Percentiles rank a stretch among this genome's conserved stretches.
Conservation (phyloP, 768 basidiomycete genomes). For the Suillus bovinus region DNA sequence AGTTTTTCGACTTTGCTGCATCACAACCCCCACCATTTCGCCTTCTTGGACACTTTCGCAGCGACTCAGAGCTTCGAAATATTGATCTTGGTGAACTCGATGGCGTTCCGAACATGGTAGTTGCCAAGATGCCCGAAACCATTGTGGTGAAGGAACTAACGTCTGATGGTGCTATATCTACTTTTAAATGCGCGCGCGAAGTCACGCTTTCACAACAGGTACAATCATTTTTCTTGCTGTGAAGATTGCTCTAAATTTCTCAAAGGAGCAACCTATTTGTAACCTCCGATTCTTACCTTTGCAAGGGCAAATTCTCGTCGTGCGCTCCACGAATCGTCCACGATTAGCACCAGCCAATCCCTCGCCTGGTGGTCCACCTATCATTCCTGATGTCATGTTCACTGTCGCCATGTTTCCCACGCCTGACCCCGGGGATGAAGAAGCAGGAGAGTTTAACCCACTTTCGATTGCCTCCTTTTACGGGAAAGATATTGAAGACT, state of each 20-base stretch:
- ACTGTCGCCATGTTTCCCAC: conserved; percentile 32
- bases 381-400: conserved; percentile 27
- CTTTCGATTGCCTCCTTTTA: conserved; percentile 31
- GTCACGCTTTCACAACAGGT: conserved; percentile 24
- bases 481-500: conserved; percentile 34
- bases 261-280: conserved; percentile 49
- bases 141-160: conserved; percentile 45
- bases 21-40: conserved; percentile 42
- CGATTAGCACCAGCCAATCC: conserved; percentile 3
- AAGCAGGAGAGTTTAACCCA: conserved; percentile 26
- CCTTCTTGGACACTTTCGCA: conserved; percentile 38
- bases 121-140: conserved; percentile 42
- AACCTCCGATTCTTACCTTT: conserved; percentile 52
- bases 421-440: conserved; percentile 31
- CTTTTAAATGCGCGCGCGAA: conserved; percentile 41
- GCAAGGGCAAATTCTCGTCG: conserved; percentile 52
- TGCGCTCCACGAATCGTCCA: conserved; percentile 41
- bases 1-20: conserved; percentile 38
- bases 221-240: conserved; percentile 13
- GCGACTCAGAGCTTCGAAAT: conserved; percentile 37
- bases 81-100: conserved; percentile 46
- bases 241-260: conserved; percentile 9
- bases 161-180: conserved; percentile 35
- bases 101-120: conserved; percentile 41
- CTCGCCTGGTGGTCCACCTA: conserved; percentile 17